phyloP scores from a whole-genome alignment of 169 alveolate species.

The Eimeria acervulina region DNA sequence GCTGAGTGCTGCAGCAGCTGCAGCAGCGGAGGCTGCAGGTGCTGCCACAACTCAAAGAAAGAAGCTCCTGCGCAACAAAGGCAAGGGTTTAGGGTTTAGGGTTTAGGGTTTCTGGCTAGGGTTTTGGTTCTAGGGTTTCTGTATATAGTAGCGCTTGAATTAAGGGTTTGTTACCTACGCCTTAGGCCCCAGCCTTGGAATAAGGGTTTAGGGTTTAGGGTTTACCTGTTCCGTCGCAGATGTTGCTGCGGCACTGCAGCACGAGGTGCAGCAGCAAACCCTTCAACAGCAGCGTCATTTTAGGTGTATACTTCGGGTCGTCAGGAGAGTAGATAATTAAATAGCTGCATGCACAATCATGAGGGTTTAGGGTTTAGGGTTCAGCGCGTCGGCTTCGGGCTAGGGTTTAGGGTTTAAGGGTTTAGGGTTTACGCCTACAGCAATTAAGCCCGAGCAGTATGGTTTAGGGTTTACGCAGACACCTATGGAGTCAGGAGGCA shows the following conservation, averaged over 20 bases:
- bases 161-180: neutral
- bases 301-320: neutral
- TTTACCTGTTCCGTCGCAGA: neutral
- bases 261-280: conserved; percentile 60
- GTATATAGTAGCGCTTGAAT: neutral
- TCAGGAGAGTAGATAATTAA: neutral
- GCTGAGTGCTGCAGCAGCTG: conserved; percentile 68
- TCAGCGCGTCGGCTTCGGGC: neutral
- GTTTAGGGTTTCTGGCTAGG: neutral
- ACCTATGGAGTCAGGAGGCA: no score
- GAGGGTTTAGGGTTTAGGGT: conserved; percentile 9
- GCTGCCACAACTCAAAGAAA: conserved; percentile 32
- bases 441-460: no score
- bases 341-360: neutral
- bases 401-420: conserved; percentile 18
- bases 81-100: neutral
- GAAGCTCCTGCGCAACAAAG: neutral
- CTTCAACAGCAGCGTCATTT: neutral
- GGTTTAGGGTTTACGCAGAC: neutral
- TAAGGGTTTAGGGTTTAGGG: conserved; percentile 41
- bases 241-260: conserved; percentile 26
- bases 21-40: conserved; percentile 5
- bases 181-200: neutral
- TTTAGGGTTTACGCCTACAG: neutral
- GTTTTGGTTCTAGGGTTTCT: neutral